Percentiles rank a stretch among this genome's conserved stretches.
These are phyloP conservation scores for Zasmidium angulare DNA, from an alignment of 2,329 filamentous ascomycete species.

Conservation along the genomic window DNA sequence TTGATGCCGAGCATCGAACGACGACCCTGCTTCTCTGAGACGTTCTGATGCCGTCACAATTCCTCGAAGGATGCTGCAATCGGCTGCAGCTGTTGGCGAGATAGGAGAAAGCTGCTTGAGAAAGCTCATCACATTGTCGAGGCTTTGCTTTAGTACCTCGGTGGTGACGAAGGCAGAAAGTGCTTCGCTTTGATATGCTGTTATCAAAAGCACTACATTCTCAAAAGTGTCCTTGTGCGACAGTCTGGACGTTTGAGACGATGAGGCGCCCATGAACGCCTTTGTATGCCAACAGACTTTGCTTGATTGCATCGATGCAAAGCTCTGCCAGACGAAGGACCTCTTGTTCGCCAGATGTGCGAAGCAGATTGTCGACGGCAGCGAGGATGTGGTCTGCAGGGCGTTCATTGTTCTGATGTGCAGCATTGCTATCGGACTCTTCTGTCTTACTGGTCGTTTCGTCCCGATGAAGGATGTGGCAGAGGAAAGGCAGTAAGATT, in stretches of 20 bases:
- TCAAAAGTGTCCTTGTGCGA: conserved; percentile 93
- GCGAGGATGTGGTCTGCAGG: conserved; percentile 11
- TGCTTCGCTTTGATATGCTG: conserved; percentile 62
- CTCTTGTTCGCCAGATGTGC: conserved; percentile 10
- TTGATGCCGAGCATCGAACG: too few species aligned
- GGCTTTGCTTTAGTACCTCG: conserved; percentile 52
- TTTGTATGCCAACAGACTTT: conserved; percentile 80
- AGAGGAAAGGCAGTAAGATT: conserved; percentile 74
- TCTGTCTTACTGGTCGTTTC: not conserved
- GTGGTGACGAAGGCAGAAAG: conserved; percentile 59
- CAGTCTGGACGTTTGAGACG: conserved; percentile 91
- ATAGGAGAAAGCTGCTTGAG: not conserved
- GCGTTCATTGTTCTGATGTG: not conserved
- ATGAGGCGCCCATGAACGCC: conserved; percentile 66
- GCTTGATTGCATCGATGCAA: conserved; percentile 70
- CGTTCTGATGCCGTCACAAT: not conserved
- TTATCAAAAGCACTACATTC: conserved; percentile 80
- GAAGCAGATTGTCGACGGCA: conserved; percentile 16
- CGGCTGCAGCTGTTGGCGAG: not conserved
- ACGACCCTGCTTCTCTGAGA: not conserved
- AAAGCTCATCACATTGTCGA: not conserved
- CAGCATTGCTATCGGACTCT: not conserved
- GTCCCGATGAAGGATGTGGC: conserved; percentile 52
- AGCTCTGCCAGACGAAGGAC: conserved; percentile 28
- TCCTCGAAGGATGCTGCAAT: not conserved